These are phyloP conservation scores for Citrus glauca DNA, from an alignment of 345 rosid genomes.

Conservation along the genomic window DNA sequence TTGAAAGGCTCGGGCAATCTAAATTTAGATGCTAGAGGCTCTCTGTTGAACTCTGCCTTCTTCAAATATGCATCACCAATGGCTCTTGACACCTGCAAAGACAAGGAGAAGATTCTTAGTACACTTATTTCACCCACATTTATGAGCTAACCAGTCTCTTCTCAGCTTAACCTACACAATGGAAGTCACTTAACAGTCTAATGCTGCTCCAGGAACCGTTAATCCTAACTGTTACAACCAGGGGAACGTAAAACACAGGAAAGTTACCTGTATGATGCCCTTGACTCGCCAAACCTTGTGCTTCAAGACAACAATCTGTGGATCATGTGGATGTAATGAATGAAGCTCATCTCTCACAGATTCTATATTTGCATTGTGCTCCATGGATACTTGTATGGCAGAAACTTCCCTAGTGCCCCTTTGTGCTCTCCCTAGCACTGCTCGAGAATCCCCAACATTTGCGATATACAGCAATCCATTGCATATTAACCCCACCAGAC, in stretches of 20 bases:
- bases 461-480: constrained; percentile 62
- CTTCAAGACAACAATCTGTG: constrained; percentile 52
- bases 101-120: not conserved
- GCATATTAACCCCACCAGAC: constrained; percentile 64
- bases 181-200: not conserved
- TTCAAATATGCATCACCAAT: constrained; percentile 87
- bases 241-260: not conserved
- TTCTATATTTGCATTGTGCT: constrained; percentile 68
- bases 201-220: not conserved
- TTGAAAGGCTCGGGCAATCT: constrained; percentile 49
- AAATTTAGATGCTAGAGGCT: constrained; percentile 56
- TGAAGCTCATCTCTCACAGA: constrained; percentile 64
- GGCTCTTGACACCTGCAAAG: constrained; percentile 67
- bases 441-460: constrained; percentile 79
- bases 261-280: constrained; percentile 74
- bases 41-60: constrained; percentile 73
- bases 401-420: constrained; percentile 35
- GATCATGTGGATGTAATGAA: constrained; percentile 65
- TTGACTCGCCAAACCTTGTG: constrained; percentile 82
- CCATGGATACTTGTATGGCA: constrained; percentile 63
- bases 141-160: not conserved
- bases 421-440: constrained; percentile 54
- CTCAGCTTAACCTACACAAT: not conserved
- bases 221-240: no score
- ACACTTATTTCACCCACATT: not conserved